Conservation (phyloP, 305 asterid genomes). For the Rubia peregrina region DNA sequence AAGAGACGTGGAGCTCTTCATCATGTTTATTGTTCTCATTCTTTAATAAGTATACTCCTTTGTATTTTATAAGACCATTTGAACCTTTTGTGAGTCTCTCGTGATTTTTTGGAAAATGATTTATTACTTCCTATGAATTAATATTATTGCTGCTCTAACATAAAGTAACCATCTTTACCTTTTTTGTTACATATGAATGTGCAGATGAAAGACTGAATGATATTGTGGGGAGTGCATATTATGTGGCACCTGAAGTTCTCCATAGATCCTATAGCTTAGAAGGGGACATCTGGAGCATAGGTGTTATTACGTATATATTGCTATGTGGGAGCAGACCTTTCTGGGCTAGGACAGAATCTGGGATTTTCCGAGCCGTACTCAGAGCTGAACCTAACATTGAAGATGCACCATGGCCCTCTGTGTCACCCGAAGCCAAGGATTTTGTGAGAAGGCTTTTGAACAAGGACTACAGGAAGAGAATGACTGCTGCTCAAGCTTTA, state of each 20-base stretch:
- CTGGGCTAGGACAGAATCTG: conserved; percentile 96
- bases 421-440: conserved; percentile 73
- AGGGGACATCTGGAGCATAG: conserved; percentile 95
- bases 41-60: neutral
- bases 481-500: conserved; percentile 98
- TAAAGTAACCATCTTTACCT: neutral
- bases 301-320: conserved; percentile 78
- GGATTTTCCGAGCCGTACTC: conserved; percentile 85
- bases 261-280: conserved; percentile 90
- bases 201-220: conserved; percentile 91
- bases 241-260: conserved; percentile 94
- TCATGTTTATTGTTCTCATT: neutral
- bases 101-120: neutral
- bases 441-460: conserved; percentile 76
- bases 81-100: conserved; percentile 1
- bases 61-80: neutral
- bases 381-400: conserved; percentile 89
- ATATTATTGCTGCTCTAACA: neutral
- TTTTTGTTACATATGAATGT: conserved; percentile 14
- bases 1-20: neutral
- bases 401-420: conserved; percentile 91
- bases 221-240: conserved; percentile 94
- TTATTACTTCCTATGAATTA: neutral
- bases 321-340: conserved; percentile 96
- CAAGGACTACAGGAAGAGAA: conserved; percentile 88